A percentile compares a stretch with the other conserved stretches of the same genome.
These are phyloP conservation scores for Wallacemonas rigidus DNA, from an alignment of 208 protist genomes.

Conservation along the genomic window DNA sequence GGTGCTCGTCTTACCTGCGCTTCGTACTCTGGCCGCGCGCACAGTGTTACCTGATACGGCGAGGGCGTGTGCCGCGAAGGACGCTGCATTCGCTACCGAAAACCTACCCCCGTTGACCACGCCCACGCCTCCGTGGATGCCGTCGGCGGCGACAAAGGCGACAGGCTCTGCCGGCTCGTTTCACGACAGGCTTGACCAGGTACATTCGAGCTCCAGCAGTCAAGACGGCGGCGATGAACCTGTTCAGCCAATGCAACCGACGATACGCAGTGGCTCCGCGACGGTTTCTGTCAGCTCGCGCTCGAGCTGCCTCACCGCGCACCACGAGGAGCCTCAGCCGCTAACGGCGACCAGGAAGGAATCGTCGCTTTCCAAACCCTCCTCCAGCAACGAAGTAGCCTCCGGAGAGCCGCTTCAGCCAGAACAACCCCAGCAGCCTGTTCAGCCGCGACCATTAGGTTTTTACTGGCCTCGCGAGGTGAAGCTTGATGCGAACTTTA, in stretches of 20 bases:
- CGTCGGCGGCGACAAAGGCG: not conserved
- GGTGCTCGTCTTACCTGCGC: slow-evolving; percentile 6
- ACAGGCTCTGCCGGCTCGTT: not conserved
- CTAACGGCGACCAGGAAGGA: not conserved
- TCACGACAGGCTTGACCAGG: too few relatives aligned
- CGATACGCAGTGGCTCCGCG: not conserved
- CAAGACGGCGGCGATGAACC: not conserved
- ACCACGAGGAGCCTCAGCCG: slow-evolving; percentile 7
- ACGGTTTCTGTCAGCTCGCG: slow-evolving; percentile 13
- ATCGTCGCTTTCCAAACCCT: not conserved
- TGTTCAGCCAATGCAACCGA: not conserved
- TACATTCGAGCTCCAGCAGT: not conserved
- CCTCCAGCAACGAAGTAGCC: not conserved
- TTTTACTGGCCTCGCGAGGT: slow-evolving; percentile 18
- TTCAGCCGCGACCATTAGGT: not conserved
- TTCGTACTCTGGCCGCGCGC: not conserved
- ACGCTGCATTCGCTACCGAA: not conserved
- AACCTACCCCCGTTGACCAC: not conserved
- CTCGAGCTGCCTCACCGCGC: not conserved
- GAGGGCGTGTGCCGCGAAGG: not conserved
- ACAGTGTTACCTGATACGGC: not conserved
- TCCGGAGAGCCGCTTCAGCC: not conserved
- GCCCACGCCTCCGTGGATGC: not conserved
- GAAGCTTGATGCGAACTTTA: slow-evolving; percentile 13
- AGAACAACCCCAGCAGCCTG: not conserved